A percentile compares a stretch with the other conserved stretches of the same genome.
phyloP scores from a whole-genome alignment of 371 early-diverging fungal genomes.

The Phascolomyces articulosus region DNA sequence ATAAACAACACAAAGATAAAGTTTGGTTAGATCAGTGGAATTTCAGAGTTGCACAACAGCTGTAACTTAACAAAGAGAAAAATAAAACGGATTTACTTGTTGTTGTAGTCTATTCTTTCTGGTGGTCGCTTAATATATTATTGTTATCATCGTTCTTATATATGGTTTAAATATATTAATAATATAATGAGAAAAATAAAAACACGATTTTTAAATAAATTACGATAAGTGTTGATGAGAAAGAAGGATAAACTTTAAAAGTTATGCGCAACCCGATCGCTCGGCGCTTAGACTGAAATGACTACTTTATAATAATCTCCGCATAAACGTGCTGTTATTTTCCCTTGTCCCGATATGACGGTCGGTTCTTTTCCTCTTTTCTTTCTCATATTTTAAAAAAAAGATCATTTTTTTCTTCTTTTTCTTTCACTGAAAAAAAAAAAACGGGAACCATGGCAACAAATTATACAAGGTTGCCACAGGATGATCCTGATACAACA shows the following conservation, averaged over 20 bases:
- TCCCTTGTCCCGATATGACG: no score
- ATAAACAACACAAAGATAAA: no score
- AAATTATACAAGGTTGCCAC: slow-evolving; percentile 18
- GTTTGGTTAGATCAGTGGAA: no score
- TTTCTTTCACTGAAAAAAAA: not conserved
- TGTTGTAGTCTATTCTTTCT: no score
- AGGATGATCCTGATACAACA: slow-evolving; percentile 12
- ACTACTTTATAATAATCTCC: slow-evolving; percentile 7
- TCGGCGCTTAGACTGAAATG: not conserved
- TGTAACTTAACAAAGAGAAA: no score
- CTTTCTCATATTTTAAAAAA: no score
- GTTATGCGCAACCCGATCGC: not conserved
- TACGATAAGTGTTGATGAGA: not conserved
- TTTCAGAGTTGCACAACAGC: no score
- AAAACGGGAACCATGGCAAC: slow-evolving; percentile 14
- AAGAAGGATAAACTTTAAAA: not conserved
- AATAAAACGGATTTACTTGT: no score
- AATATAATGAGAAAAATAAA: no score
- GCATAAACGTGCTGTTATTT: not conserved
- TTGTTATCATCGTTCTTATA: no score
- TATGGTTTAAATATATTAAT: no score
- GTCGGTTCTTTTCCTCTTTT: not conserved
- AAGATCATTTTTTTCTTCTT: slow-evolving; percentile 6
- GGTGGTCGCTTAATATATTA: no score
- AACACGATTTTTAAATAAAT: not conserved